phyloP scores from a whole-genome alignment of 768 basidiomycete species.

The Arthromyces matolae region DNA sequence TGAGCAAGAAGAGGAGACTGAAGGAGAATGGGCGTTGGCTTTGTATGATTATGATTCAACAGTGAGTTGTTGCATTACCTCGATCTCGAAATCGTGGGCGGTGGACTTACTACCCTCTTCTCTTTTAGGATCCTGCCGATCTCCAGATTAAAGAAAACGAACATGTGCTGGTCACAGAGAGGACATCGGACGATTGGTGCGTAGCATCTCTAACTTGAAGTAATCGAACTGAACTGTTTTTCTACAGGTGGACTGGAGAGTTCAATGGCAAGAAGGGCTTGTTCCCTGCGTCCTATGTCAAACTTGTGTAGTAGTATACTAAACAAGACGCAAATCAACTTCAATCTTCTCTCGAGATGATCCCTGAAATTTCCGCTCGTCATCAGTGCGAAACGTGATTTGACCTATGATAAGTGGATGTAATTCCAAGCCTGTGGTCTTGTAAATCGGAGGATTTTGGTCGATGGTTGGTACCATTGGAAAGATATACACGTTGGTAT shows the following conservation, averaged over 20 bases:
- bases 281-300: conserved; percentile 69
- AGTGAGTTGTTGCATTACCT: conserved; percentile 31
- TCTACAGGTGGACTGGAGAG: conserved; percentile 68
- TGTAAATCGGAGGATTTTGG: no score
- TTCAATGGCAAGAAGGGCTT: conserved; percentile 54
- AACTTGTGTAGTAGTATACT: no score
- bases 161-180: conserved; percentile 59
- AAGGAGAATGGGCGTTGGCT: conserved; percentile 75
- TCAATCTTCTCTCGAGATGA: no score
- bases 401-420: no score
- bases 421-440: no score
- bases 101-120: not conserved
- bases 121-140: conserved; percentile 62
- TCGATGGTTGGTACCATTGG: no score
- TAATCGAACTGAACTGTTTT: no score
- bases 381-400: no score
- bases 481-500: no score
- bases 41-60: conserved; percentile 70
- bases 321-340: no score
- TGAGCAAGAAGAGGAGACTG: conserved; percentile 32
- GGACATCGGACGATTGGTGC: conserved; percentile 75
- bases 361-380: no score
- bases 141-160: conserved; percentile 53
- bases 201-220: conserved; percentile 1
- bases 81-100: not conserved